These are phyloP conservation scores for Aspergillus sp. DNA, from an alignment of 2,329 filamentous ascomycete species.

Conservation along the genomic window DNA sequence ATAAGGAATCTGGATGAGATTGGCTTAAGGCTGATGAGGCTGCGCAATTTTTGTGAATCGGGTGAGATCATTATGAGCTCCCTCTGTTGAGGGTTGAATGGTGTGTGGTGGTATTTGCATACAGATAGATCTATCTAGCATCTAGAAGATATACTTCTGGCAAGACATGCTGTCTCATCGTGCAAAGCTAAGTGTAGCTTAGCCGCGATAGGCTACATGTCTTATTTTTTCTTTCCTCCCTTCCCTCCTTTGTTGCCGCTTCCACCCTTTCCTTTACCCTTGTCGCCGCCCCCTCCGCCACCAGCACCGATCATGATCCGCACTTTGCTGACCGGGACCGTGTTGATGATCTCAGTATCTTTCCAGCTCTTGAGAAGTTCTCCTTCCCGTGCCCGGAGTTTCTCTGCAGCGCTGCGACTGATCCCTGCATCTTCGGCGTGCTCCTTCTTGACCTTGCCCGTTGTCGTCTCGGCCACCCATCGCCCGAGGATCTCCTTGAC, in stretches of 20 bases:
- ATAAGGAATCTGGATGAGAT: background rate
- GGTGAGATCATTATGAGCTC: background rate
- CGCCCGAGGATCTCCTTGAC: slow-evolving; percentile 84
- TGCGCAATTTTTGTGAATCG: background rate
- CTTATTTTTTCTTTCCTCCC: slow-evolving; percentile 48
- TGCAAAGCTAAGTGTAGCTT: background rate
- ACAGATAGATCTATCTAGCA: too few species aligned
- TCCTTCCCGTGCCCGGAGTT: slow-evolving; percentile 83
- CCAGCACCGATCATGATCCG: slow-evolving; percentile 75
- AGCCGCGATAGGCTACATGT: background rate
- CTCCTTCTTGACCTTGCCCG: slow-evolving; percentile 51
- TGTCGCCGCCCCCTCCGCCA: slow-evolving; percentile 44
- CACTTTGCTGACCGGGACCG: slow-evolving; percentile 78
- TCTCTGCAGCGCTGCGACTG: slow-evolving; percentile 65
- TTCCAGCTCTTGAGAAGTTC: slow-evolving; percentile 82
- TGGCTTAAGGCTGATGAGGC: background rate
- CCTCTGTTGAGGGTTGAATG: background rate
- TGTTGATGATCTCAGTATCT: slow-evolving; percentile 79
- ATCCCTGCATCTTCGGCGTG: slow-evolving; percentile 61
- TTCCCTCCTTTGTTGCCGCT: slow-evolving; percentile 37
- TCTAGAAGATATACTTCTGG: background rate
- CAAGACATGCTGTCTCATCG: background rate
- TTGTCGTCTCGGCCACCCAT: slow-evolving; percentile 70
- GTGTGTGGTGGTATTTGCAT: background rate
- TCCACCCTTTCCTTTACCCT: slow-evolving; percentile 47